phyloP scores from a whole-genome alignment of 2,329 filamentous ascomycete species.

The Exophiala xenobiotica region DNA sequence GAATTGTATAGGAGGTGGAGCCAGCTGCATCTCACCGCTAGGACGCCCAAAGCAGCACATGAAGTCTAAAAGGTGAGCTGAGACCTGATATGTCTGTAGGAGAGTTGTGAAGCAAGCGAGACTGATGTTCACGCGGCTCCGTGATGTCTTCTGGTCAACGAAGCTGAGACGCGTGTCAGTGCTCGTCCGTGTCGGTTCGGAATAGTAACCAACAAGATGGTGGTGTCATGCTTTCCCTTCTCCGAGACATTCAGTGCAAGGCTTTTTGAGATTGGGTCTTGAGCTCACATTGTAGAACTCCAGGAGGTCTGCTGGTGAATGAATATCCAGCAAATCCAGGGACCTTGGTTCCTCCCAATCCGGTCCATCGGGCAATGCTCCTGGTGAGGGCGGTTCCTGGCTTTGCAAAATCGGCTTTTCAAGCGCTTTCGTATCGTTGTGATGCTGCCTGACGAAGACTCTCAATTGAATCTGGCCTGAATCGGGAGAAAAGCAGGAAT shows the following conservation, averaged over 20 bases:
- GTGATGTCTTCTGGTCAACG: not conserved
- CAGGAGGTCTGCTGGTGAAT: too few species aligned
- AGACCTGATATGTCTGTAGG: not conserved
- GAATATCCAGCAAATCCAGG: too few species aligned
- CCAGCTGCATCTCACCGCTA: not conserved
- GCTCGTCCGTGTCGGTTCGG: too few species aligned
- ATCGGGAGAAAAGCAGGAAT: not conserved
- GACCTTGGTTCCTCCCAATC: too few species aligned
- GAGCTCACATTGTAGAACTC: too few species aligned
- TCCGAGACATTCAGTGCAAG: too few species aligned
- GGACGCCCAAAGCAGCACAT: not conserved
- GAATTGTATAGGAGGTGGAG: constrained; percentile 4
- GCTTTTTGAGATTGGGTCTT: too few species aligned
- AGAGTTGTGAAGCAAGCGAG: not conserved
- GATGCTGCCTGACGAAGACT: too few species aligned
- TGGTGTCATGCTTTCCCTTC: too few species aligned
- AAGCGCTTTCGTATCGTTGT: too few species aligned
- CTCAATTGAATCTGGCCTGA: not conserved
- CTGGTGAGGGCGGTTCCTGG: not conserved
- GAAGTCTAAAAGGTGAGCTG: not conserved
- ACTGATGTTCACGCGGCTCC: not conserved
- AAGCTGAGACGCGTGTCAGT: not conserved
- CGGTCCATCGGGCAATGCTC: too few species aligned
- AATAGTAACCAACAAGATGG: too few species aligned
- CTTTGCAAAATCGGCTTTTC: not conserved